Evolutionary conservation across 345 rosid genomes (phyloP).

Genomic region (Citropsis articulata): DNA sequence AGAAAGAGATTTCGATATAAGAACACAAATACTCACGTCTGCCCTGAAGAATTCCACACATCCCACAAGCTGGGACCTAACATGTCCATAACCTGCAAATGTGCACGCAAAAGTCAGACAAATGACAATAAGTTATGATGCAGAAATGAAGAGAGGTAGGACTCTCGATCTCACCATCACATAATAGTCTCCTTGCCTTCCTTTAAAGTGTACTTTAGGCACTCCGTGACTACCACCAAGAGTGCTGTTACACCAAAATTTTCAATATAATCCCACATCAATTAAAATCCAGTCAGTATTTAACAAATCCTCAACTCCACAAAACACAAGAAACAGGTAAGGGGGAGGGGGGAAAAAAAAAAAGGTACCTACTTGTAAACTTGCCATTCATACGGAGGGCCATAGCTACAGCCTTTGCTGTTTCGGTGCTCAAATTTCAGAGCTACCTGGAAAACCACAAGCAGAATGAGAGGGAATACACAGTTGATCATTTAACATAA

Average conservation of each 20-base stretch:
- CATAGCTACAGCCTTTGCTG: conserved; percentile 97
- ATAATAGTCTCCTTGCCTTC: conserved; percentile 96
- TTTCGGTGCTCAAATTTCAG: conserved; percentile 91
- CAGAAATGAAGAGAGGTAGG: conserved; percentile 13
- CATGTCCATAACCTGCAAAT: conserved; percentile 91
- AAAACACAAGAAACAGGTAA: not conserved
- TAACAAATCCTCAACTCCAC: not conserved
- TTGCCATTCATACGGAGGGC: conserved; percentile 99
- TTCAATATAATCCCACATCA: not conserved
- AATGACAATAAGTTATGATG: conserved; percentile 15
- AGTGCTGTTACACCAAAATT: conserved; percentile 47
- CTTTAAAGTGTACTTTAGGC: conserved; percentile 86
- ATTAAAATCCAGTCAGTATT: not conserved
- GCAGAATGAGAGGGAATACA: conserved; percentile 15
- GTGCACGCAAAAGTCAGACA: conserved; percentile 8
- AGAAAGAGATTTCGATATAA: conserved; percentile 8
- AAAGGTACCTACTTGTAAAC: conserved; percentile 72
- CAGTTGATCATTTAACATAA: not conserved
- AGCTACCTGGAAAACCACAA: conserved; percentile 62
- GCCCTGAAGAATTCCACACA: conserved; percentile 91
- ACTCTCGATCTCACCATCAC: conserved; percentile 61
- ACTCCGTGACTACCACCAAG: conserved; percentile 98
- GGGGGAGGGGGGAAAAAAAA: not conserved
- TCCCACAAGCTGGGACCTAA: conserved; percentile 99
- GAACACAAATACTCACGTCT: conserved; percentile 63